phyloP scores from a whole-genome alignment of 169 alveolate genomes.

The Eimeria tenella region DNA sequence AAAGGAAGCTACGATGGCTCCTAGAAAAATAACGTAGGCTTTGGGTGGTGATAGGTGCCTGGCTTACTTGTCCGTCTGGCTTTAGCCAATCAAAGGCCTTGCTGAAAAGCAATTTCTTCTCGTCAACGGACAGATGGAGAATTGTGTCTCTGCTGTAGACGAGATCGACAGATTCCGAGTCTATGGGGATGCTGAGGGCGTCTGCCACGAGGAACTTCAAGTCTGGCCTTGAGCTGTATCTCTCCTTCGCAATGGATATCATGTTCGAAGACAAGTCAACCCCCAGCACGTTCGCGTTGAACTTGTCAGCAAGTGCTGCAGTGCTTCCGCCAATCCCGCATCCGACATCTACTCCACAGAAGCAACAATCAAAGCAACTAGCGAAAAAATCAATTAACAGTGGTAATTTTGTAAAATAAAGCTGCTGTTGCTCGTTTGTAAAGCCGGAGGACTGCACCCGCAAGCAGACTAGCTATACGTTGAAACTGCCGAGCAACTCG shows the following conservation, averaged over 20 bases:
- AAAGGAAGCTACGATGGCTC: too few relatives aligned
- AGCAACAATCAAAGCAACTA: not conserved
- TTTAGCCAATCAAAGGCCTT: conserved; percentile 19
- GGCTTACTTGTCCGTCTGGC: conserved; percentile 46
- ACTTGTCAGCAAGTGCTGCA: conserved; percentile 37
- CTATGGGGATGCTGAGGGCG: conserved; percentile 3
- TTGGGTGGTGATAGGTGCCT: not conserved
- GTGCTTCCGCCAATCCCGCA: conserved; percentile 57
- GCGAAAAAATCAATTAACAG: not conserved
- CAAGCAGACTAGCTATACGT: not conserved
- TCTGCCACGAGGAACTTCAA: conserved; percentile 29
- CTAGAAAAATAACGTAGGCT: too few relatives aligned
- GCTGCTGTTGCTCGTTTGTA: conserved; percentile 1
- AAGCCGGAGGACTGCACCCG: not conserved
- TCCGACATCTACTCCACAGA: conserved; percentile 18
- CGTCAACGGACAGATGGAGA: not conserved
- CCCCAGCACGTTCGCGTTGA: not conserved
- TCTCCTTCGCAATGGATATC: conserved; percentile 31
- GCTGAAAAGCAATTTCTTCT: conserved; percentile 9
- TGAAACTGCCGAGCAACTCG: not conserved
- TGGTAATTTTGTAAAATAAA: not conserved
- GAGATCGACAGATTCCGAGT: conserved; percentile 15
- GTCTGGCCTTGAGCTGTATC: not conserved
- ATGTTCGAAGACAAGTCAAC: conserved; percentile 47
- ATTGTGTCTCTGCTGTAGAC: conserved; percentile 47